Base-by-base conservation (phyloP, 169 alveolate species). In the Fabrea salina region DNA sequence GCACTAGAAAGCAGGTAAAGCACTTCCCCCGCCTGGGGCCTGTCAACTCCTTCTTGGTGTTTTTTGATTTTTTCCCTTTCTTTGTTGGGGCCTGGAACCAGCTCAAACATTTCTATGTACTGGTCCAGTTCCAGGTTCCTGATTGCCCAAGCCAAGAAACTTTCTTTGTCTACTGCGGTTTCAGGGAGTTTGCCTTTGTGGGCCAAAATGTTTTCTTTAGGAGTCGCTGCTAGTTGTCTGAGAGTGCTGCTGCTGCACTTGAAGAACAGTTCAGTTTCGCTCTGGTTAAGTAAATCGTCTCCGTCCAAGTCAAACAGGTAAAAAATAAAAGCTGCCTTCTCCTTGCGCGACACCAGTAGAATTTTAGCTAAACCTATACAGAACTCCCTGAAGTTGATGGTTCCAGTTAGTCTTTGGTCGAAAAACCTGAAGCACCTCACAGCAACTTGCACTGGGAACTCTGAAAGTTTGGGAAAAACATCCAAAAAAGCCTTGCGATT, bases 361-460 rank as follows among this genome's bases (percentile, higher is more conserved):
- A 84, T 40, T 4, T 80, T 41, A 6, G 90, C 74, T n/a, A 84
- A 83, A n/a, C 70, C 85, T 37, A 75, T 27, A 33, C 90, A 84
- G 40, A 84, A 84, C 40, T 70, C 84, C 44, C 87, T 43, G 51
- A 84, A 84, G 22, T 71, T 81, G 13, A 82, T 66, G n/a, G 54
- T 43, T 39, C 82, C 82, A 1, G 83, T 72, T n/a, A 53, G 13
- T 51, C 64, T 80, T 51, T 66, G 22, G 27, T 72, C 85, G 43
- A 84, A 84, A 35, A 79, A 11, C 30, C 41, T 54, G 32, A 84
- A 84, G 53, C 82, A 71, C 25, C 68, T 41, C 3, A 33, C 75
- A 0, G 56, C 82, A 39, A 83, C 89, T 64, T 39, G 74, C 51
- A 72, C 53, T 1, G 53, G 49, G 2, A 33, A 53, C 16, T 25